Conservation (phyloP, 2,329 filamentous ascomycete species). For the Phaeosphaeriaceae sp. region DNA sequence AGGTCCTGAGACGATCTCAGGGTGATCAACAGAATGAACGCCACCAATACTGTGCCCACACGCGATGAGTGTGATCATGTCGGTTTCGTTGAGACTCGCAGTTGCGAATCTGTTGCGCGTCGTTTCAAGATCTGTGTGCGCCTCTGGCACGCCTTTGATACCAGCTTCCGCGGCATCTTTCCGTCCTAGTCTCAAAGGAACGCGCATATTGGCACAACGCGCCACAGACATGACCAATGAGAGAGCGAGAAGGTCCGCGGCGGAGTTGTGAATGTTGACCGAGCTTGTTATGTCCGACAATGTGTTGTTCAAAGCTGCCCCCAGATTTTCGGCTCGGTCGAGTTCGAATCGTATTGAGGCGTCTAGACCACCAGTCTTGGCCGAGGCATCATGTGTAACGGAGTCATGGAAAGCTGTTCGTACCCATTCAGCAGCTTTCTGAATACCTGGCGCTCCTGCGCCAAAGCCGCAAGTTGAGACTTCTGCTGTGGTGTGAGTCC, state of each 20-base stretch:
- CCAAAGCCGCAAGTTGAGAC: slow-evolving; percentile 23
- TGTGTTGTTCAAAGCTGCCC: slow-evolving; percentile 43
- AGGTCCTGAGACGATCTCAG: slow-evolving; percentile 36
- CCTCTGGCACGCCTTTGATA: slow-evolving; percentile 39
- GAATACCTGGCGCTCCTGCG: slow-evolving; percentile 21
- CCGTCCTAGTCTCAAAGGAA: slow-evolving; percentile 41
- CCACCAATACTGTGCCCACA: slow-evolving; percentile 47
- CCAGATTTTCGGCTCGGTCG: slow-evolving; percentile 35
- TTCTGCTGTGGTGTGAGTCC: slow-evolving; percentile 7
- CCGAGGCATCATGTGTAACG: slow-evolving; percentile 34
- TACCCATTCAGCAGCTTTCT: slow-evolving; percentile 38
- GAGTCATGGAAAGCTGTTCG: slow-evolving; percentile 47
- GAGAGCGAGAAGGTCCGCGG: slow-evolving; percentile 43
- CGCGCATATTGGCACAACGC: slow-evolving; percentile 35
- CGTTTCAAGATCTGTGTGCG: slow-evolving; percentile 40
- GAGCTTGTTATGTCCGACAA: slow-evolving; percentile 36
- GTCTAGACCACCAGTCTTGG: slow-evolving; percentile 43
- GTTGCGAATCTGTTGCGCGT: slow-evolving; percentile 36
- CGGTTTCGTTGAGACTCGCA: slow-evolving; percentile 36
- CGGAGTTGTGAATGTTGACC: slow-evolving; percentile 24
- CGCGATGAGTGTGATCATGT: slow-evolving; percentile 39
- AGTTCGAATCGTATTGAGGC: slow-evolving; percentile 46
- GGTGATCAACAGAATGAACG: slow-evolving; percentile 41
- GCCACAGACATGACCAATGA: slow-evolving; percentile 39
- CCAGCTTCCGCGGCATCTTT: slow-evolving; percentile 42